Base-by-base conservation (phyloP, 164 flowering plant genomes). In the Cinnamomum micranthum region DNA sequence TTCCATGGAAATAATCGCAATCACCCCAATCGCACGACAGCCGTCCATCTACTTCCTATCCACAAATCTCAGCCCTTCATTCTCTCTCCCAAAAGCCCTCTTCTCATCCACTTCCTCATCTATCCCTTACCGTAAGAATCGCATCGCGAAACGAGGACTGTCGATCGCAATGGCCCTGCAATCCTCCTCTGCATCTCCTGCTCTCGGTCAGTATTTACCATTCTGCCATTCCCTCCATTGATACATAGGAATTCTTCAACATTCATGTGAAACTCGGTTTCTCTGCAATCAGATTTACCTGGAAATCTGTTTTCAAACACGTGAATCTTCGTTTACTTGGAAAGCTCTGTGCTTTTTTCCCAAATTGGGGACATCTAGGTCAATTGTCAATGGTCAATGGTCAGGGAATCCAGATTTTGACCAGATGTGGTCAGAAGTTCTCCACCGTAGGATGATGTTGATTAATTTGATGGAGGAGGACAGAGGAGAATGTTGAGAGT, bases 101-200 rank as follows among this genome's bases (percentile, higher is more conserved):
- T 14, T 35, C n/a, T 67, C 23, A 31, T 64, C 69, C 47, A 0
- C 47, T n/a, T 67, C 11, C 2, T 31, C n/a, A 19, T 9, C 55
- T 69, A 20, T 19, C 1, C 71, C 55, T 35, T 22, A 51, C 4
- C 55, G 11, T 12, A 10, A 13, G 10, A 69, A 69, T 10, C 28
- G 23, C 58, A 14, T 24, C 55, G 6, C 51, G 22, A 69, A 69
- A 69, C 71, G 55, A n/a, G 6, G 25, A 69, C 24, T 20, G 14
- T 50, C 28, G 15, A 50, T 69, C 25, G 71, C 71, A 35, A 69
- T 22, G 71, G 27, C 71, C 6, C 58, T 69, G 6, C 55, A 69
- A n/a, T 69, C 71, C 27, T 67, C 70, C 10, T 9, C 69, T 55
- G 15, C 60, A 2, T 64, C 67, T 24, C 22, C 67, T 20, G 67